phyloP scores from a whole-genome alignment of 306 rosid species.

The Begonia fuchsioides region DNA sequence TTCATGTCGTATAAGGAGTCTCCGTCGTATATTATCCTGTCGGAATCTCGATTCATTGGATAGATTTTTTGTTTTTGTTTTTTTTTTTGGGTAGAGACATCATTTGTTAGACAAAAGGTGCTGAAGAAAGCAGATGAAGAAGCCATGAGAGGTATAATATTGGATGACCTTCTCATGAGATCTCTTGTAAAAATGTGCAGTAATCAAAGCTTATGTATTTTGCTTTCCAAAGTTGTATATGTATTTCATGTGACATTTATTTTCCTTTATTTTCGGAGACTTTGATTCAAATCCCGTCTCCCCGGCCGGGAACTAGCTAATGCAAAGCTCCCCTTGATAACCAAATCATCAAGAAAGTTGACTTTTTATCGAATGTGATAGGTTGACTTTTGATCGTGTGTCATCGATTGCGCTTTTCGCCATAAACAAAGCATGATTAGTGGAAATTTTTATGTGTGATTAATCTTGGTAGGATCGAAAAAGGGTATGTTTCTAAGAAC shows the following conservation, averaged over 20 bases:
- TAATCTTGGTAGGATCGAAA: too few species aligned
- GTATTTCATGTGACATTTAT: constrained; percentile 11
- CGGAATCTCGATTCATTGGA: not conserved
- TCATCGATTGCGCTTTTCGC: too few species aligned
- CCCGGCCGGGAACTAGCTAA: not conserved
- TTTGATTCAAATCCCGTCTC: not conserved
- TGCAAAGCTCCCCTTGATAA: too few species aligned
- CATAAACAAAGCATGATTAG: too few species aligned
- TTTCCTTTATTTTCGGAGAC: not conserved
- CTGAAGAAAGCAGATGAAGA: constrained; percentile 8
- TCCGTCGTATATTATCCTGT: too few species aligned
- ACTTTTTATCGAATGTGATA: too few species aligned
- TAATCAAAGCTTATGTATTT: constrained; percentile 21
- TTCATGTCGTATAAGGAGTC: constrained; percentile 4
- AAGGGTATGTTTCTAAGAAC: too few species aligned
- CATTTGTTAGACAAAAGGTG: constrained; percentile 33
- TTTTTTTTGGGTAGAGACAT: constrained; percentile 16
- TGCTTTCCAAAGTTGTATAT: constrained; percentile 25
- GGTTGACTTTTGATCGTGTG: too few species aligned
- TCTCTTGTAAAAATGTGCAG: constrained; percentile 24
- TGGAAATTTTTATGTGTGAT: too few species aligned
- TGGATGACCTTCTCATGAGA: constrained; percentile 52
- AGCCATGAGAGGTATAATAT: constrained; percentile 44
- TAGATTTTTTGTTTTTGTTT: constrained; percentile 20
- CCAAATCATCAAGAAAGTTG: too few species aligned